A percentile compares a stretch with the other conserved stretches of the same genome.
phyloP scores from a whole-genome alignment of 2,329 filamentous ascomycete species.

The Exophiala oligosperma region DNA sequence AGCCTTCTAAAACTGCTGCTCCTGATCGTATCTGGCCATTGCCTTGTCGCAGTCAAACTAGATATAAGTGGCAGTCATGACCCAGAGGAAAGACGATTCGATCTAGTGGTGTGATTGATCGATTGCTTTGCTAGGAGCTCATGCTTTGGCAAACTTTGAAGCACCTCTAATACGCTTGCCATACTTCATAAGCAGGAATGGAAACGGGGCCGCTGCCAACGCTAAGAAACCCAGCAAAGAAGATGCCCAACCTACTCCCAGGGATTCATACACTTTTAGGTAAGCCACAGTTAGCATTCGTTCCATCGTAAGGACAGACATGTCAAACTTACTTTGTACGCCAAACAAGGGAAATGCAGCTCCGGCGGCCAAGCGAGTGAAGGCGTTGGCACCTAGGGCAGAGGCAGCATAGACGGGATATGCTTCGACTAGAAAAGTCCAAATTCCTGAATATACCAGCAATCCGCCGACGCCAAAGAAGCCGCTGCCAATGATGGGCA shows the following conservation, averaged over 20 bases:
- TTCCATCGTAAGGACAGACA: not conserved
- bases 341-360: slow-evolving; percentile 78
- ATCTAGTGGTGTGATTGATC: too few species aligned
- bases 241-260: not conserved
- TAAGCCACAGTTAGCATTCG: not conserved
- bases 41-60: too few species aligned
- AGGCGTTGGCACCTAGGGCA: slow-evolving; percentile 79
- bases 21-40: too few species aligned
- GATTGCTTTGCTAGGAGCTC: not conserved
- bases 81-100: too few species aligned
- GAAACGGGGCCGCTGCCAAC: not conserved
- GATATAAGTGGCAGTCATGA: too few species aligned
- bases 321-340: slow-evolving; percentile 45
- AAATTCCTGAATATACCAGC: slow-evolving; percentile 77
- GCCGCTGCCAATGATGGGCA: slow-evolving; percentile 50
- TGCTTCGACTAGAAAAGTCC: slow-evolving; percentile 76
- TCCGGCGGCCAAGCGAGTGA: slow-evolving; percentile 73
- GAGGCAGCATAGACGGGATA: slow-evolving; percentile 48
- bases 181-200: not conserved
- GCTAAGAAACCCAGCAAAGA: not conserved
- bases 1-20: too few species aligned
- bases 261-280: not conserved
- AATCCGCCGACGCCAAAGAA: slow-evolving; percentile 55
- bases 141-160: not conserved
- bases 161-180: not conserved